Evolutionary conservation across 163 green algal genomes (phyloP), one percentile per base, ranked within the genome.

Genomic region (Dunaliella salina): DNA sequence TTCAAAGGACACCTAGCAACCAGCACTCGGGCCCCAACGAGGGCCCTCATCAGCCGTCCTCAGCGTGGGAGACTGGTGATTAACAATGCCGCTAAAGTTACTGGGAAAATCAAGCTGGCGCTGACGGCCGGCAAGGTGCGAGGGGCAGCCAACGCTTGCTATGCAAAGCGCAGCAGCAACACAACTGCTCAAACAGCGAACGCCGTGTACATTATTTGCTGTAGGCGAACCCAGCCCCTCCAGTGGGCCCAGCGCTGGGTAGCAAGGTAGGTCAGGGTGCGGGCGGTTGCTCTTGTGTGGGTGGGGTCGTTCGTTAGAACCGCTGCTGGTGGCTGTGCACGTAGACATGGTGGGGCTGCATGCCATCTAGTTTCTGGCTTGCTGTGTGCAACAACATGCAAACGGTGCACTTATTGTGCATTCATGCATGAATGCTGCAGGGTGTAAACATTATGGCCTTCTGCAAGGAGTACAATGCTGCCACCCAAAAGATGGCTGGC

Each of bases 391-490:
- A 8, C 26, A 46, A 30, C 69, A 79, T 79, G 69, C 69, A 79
- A n/a, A 79, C 26, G 5, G 29, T 11, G n/a, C 33, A 34, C 30
- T 29, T 22, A 85, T 75, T 33, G 1, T 34, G 46, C 29, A 32
- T 78, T 33, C 81, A 80, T 5, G 4, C 40, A 50, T 50, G 4
- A 50, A 50, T 8, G 40, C 40, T 80, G 83, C 91, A 98, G 95
- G 97, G 98, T 90, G 96, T 99, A 20, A 99, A 99, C 93, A 99
- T 99, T 90, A 99, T 99, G 97, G 91, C 92, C 26, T 99, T 99
- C 92, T 99, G 97, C 95, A 99, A 99, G 92, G 95, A 99, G 89
- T 99, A 99, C 96, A 99, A 99, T 88, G 97, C 97, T 32, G 90
- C 92, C 29, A 99, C 97, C 32, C 87, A 96, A 82, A 96, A 99